Conservation (phyloP, 108 stramenopile species). For the Fragilaria radians region DNA sequence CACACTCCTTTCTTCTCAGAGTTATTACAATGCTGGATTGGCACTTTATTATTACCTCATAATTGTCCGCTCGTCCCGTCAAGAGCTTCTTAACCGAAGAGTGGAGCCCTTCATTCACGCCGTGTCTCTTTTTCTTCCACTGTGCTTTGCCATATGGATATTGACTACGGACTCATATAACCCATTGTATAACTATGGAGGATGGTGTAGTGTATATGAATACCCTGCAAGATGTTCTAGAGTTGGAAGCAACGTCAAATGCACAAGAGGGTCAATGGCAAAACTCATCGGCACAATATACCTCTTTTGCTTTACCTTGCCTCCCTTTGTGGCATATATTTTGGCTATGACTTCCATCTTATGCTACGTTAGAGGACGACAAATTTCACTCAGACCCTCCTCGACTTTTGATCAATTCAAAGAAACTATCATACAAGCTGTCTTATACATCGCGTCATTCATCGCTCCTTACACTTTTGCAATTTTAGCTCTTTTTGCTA, state of each 20-base stretch:
- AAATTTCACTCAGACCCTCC: not conserved
- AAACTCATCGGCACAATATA: not conserved
- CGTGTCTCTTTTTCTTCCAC: not conserved
- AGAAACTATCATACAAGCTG: not conserved
- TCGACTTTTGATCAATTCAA: not conserved
- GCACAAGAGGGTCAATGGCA: not conserved
- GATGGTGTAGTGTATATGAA: not conserved
- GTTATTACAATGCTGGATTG: not conserved
- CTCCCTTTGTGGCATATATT: not conserved
- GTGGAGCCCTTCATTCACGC: not conserved
- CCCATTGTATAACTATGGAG: not conserved
- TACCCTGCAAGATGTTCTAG: not conserved
- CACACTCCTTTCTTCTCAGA: not conserved
- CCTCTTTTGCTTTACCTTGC: not conserved
- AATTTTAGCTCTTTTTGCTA: not conserved
- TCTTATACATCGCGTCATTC: not conserved
- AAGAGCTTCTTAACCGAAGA: not conserved
- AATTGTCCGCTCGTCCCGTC: not conserved
- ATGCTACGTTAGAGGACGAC: too few species aligned
- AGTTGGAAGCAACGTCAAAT: not conserved
- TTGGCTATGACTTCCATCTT: not conserved
- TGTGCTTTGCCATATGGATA: not conserved
- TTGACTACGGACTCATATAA: not conserved
- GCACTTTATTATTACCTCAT: not conserved
- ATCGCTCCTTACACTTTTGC: not conserved